These are phyloP conservation scores for Pythium brachiatum DNA, from an alignment of 352 stramenopile genomes.

Conservation along the genomic window DNA sequence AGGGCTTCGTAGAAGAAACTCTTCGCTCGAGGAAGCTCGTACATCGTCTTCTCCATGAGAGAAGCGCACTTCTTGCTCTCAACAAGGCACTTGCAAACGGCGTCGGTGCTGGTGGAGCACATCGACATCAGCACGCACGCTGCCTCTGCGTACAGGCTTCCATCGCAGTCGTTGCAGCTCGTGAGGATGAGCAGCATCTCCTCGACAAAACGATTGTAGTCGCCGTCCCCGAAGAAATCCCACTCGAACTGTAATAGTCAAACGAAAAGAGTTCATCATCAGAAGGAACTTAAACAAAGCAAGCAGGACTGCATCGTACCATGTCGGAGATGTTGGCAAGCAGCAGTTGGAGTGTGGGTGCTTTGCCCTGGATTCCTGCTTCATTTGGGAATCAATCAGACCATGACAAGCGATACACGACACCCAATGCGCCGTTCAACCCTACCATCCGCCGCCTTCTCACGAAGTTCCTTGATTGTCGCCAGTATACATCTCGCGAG, in stretches of 20 bases:
- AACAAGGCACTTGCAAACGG: slow-evolving; percentile 15
- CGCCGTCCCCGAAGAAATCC: slow-evolving; percentile 31
- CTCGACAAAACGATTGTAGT: slow-evolving; percentile 23
- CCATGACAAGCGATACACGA: not conserved
- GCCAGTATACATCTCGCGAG: slow-evolving; percentile 14
- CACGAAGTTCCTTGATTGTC: slow-evolving; percentile 6
- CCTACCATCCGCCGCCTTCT: slow-evolving; percentile 1
- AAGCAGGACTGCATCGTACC: slow-evolving; percentile 11
- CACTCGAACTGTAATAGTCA: slow-evolving; percentile 56
- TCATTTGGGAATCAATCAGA: not conserved
- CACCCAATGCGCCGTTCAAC: too few relatives aligned
- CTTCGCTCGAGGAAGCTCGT: slow-evolving; percentile 29
- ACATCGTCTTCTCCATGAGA: slow-evolving; percentile 16
- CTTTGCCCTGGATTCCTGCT: slow-evolving; percentile 2
- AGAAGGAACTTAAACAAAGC: too few relatives aligned
- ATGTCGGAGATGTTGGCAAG: slow-evolving; percentile 22
- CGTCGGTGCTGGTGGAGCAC: slow-evolving; percentile 31
- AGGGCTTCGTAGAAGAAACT: slow-evolving; percentile 39
- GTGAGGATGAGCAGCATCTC: slow-evolving; percentile 31
- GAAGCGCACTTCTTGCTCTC: not conserved
- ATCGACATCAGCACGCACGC: slow-evolving; percentile 34
- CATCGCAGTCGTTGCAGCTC: slow-evolving; percentile 24
- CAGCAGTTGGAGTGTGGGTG: slow-evolving; percentile 11
- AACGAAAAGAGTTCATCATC: too few relatives aligned
- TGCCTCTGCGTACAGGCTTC: slow-evolving; percentile 27